Evolutionary conservation across 768 basidiomycete genomes (phyloP).

Genomic region (Cystobasidium onofrii): DNA sequence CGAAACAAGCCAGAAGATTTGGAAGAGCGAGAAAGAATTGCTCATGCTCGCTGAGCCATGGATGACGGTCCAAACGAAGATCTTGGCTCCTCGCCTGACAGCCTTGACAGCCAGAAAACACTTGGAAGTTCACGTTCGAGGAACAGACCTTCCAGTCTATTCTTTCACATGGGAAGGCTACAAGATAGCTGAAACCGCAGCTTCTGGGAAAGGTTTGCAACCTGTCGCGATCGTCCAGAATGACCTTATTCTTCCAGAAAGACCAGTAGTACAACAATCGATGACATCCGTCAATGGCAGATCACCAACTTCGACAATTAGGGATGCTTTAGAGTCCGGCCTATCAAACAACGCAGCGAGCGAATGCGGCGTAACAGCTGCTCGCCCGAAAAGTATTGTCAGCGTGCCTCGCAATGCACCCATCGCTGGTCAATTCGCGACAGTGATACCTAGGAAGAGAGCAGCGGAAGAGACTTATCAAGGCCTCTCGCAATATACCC

Average conservation of each 20-base stretch:
- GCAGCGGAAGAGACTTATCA: background rate
- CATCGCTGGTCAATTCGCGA: background rate
- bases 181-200: background rate
- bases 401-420: background rate
- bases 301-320: too few species aligned
- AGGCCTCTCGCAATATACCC: background rate
- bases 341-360: too few species aligned
- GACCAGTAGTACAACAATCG: background rate
- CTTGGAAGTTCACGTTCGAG: background rate
- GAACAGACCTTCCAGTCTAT: background rate
- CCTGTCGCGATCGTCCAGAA: background rate
- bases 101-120: background rate
- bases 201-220: background rate
- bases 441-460: background rate
- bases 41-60: background rate
- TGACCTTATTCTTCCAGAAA: background rate
- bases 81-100: background rate
- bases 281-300: background rate
- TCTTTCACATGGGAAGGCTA: background rate
- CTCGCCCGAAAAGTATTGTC: background rate
- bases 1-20: constrained; percentile 1
- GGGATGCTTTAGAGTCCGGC: too few species aligned
- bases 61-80: background rate
- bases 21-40: background rate
- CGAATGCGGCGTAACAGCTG: background rate